Evolutionary conservation across 768 basidiomycete species (phyloP).

Genomic region (Termitomyces sp.): DNA sequence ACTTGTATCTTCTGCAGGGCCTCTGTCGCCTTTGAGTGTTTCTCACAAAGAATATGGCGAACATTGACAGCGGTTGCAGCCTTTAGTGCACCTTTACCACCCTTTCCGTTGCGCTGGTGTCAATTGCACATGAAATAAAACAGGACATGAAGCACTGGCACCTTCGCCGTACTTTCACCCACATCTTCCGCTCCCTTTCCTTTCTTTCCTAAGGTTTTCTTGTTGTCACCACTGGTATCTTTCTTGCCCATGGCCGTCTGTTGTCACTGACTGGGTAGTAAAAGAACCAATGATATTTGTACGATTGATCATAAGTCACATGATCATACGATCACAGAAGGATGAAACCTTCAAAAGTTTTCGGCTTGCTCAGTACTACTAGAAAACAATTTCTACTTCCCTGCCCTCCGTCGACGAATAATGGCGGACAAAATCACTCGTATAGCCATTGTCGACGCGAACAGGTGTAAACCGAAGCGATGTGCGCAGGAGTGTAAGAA

Average conservation of each 20-base stretch:
- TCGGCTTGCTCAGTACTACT: conserved; percentile 1
- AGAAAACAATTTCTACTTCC: conserved; percentile 3
- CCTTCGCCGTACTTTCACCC: conserved; percentile 36
- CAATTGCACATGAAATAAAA: neutral
- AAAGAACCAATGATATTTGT: conserved; percentile 7
- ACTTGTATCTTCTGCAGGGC: conserved; percentile 79
- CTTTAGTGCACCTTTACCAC: conserved; percentile 56
- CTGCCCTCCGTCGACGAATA: conserved; percentile 8
- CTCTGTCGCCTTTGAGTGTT: conserved; percentile 74
- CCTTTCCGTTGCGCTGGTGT: conserved; percentile 13
- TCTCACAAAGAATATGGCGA: conserved; percentile 85
- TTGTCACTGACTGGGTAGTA: neutral
- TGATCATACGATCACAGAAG: conserved; percentile 11
- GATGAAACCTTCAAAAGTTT: conserved; percentile 13
- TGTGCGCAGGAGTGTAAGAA: conserved; percentile 99
- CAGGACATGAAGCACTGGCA: conserved; percentile 8
- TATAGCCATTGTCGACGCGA: conserved; percentile 90
- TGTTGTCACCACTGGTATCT: conserved; percentile 22
- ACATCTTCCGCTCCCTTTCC: conserved; percentile 32
- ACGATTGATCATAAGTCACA: conserved; percentile 16
- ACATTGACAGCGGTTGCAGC: conserved; percentile 81
- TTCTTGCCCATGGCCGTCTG: conserved; percentile 30
- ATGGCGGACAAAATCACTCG: conserved; percentile 97
- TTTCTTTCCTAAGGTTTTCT: conserved; percentile 37
- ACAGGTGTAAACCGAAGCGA: conserved; percentile 94